Conservation (phyloP, 164 flowering plant genomes). For the Pachysandra terminalis region DNA sequence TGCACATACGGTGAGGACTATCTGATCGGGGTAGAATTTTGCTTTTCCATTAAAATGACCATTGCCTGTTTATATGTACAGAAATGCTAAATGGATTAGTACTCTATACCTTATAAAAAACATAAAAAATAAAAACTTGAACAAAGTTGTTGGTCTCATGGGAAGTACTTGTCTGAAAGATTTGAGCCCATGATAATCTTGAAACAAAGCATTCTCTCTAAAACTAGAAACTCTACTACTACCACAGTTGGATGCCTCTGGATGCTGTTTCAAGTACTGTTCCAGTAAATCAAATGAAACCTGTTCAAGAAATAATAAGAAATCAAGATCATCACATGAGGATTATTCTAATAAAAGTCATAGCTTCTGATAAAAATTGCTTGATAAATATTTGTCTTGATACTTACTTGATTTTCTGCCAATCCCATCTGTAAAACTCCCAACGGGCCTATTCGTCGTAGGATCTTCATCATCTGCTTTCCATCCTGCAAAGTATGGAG, state of each 20-base stretch:
- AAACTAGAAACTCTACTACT: constrained; percentile 20
- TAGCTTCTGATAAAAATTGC: too few relatives aligned
- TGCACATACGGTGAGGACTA: background rate
- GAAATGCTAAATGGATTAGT: background rate
- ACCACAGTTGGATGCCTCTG: constrained; percentile 29
- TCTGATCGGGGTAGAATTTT: background rate
- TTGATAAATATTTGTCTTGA: too few relatives aligned
- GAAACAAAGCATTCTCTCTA: too few relatives aligned
- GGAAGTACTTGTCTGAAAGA: constrained; percentile 32
- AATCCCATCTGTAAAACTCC: constrained; percentile 18
- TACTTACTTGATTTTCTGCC: constrained; percentile 17
- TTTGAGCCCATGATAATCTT: constrained; percentile 45
- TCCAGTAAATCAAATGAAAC: constrained; percentile 54
- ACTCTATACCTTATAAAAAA: background rate
- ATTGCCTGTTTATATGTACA: background rate
- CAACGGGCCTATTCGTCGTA: background rate
- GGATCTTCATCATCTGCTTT: constrained; percentile 13
- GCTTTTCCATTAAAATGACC: background rate
- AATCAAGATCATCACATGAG: too few relatives aligned
- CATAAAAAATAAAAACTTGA: background rate
- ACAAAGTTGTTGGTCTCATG: background rate
- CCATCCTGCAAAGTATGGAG: constrained; percentile 17
- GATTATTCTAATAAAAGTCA: too few relatives aligned
- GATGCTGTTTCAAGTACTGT: constrained; percentile 30
- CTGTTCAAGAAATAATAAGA: constrained; percentile 20